These are phyloP conservation scores for Aspergillus funiculosus DNA, from an alignment of 495 filamentous ascomycete species.

Conservation along the genomic window DNA sequence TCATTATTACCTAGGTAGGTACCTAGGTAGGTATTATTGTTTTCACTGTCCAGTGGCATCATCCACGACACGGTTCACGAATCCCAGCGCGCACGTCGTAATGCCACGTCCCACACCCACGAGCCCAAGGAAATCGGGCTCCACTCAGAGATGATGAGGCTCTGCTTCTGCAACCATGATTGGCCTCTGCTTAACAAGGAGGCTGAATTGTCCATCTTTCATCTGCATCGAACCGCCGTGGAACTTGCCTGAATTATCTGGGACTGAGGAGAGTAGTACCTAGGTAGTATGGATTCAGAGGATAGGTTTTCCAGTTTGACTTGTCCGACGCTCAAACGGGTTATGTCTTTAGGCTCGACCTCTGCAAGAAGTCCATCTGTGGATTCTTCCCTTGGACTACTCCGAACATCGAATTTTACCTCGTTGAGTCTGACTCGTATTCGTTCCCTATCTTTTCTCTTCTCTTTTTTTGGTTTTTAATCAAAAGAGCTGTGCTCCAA, in stretches of 20 bases:
- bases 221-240: constrained; percentile 25
- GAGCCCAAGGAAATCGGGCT: constrained; percentile 16
- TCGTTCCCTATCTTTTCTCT: not conserved
- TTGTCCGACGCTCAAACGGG: too few species aligned
- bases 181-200: constrained; percentile 18
- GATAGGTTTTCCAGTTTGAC: too few species aligned
- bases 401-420: not conserved
- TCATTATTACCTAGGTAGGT: too few species aligned
- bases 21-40: too few species aligned
- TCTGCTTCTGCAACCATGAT: constrained; percentile 10
- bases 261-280: too few species aligned
- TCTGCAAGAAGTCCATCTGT: not conserved
- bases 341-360: too few species aligned
- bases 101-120: constrained; percentile 20
- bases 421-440: not conserved
- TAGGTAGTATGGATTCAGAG: too few species aligned
- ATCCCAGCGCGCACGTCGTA: too few species aligned
- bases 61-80: too few species aligned
- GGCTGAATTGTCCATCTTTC: constrained; percentile 21
- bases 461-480: not conserved
- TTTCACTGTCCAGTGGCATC: too few species aligned
- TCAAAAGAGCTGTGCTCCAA: too few species aligned
- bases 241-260: constrained; percentile 16
- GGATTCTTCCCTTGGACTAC: not conserved
- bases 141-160: constrained; percentile 18